Base-by-base conservation (phyloP, 495 filamentous ascomycete genomes). In the Podospora anserina region DNA sequence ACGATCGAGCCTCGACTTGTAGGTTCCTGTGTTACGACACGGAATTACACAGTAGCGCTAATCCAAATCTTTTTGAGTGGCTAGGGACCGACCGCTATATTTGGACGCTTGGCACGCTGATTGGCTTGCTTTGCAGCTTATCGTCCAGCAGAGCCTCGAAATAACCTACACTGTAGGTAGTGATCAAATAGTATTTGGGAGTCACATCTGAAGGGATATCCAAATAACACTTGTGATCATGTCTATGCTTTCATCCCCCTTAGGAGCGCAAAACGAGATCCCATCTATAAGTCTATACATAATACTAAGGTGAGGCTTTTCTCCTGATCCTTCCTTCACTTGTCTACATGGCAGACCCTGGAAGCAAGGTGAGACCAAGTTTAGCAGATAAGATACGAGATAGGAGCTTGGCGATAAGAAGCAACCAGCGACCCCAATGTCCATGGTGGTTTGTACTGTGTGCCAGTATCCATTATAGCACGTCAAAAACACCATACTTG, bases 21-120 rank as follows among this genome's bases (percentile, higher is more conserved):
- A 34, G 27, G 7, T 13, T 63, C 27, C 3, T 63, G 61, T 63
- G 61, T 63, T 49, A 63, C 61, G 9, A 63, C 32, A n/a, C 61
- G 61, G 61, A 63, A 63, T 63, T 63, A 63, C 61, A 63, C 61
- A 63, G 30, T 63, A 63, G 61, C 61, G 61, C 61, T 63, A 63
- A 63, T 23, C 61, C 61, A 39, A 63, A 63, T 63, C 61, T 53
- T 63, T 63, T 59, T 66, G 34, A 53, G 44, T 62, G 57, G 66
- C 66, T 27, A 23, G 61, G 61, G 61, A 44, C 23, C 59, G 61
- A 30, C 61, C 26, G 61, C 61, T 63, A 32, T 67, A 61, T 61
- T 53, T 67, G 30, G 30, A 53, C 59, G 44, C 65, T 55, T 61
- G 57, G 66, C 66, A 54, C 27, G 44, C 49, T 60, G 19, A 62